Percentiles rank a stretch among this genome's conserved stretches.
Conservation (phyloP, 2,329 filamentous ascomycete genomes). For the Pyrenochaeta sp. region DNA sequence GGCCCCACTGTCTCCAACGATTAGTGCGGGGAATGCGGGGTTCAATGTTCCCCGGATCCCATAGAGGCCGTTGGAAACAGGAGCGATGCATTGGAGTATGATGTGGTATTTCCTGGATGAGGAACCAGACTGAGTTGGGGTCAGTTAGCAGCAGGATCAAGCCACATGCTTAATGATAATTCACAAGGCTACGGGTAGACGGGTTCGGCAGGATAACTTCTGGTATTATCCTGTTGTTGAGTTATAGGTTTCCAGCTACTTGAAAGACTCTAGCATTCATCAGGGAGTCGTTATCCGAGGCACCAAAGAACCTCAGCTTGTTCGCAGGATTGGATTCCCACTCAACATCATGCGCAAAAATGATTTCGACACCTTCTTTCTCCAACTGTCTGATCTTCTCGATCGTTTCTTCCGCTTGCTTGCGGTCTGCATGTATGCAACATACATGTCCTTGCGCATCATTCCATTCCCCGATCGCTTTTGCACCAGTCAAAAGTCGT, state of each 20-base stretch:
- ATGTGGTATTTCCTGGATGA: neutral
- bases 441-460: constrained; percentile 56
- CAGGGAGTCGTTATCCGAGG: neutral
- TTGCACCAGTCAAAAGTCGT: constrained; percentile 61
- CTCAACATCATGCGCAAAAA: constrained; percentile 61
- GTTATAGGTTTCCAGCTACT: neutral
- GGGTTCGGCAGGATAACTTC: neutral
- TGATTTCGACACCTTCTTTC: constrained; percentile 57
- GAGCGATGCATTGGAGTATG: neutral
- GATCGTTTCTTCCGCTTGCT: constrained; percentile 57
- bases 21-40: constrained; percentile 15
- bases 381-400: constrained; percentile 51
- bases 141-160: neutral
- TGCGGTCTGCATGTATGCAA: constrained; percentile 63
- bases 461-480: constrained; percentile 61
- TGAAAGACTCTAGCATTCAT: neutral
- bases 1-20: constrained; percentile 20
- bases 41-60: neutral
- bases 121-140: neutral
- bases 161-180: neutral
- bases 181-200: neutral
- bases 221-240: neutral
- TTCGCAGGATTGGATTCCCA: constrained; percentile 56
- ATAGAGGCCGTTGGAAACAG: neutral
- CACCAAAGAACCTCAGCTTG: constrained; percentile 39